Percentiles rank a stretch among this genome's conserved stretches.
Evolutionary conservation across 495 filamentous ascomycete species (phyloP).

Genomic region (Staphylotrichum tortipilum): DNA sequence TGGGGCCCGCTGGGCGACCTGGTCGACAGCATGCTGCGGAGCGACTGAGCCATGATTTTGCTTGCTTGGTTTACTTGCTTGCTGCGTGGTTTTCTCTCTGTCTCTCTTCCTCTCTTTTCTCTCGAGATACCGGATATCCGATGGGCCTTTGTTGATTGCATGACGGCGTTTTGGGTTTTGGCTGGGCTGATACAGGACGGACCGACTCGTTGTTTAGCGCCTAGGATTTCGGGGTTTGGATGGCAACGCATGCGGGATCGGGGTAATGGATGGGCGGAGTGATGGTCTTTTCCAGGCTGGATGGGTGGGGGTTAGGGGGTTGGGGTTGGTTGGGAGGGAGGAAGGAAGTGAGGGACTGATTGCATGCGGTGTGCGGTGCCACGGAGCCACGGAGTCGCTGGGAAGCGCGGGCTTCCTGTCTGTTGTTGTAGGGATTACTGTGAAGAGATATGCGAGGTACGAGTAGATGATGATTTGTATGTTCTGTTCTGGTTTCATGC

Average conservation of each 20-base stretch:
- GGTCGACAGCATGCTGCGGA: slow-evolving; percentile 93
- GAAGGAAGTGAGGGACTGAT: too few relatives aligned
- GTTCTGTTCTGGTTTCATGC: neutral
- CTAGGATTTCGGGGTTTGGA: slow-evolving; percentile 5
- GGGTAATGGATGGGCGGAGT: too few relatives aligned
- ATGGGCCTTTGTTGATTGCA: slow-evolving; percentile 9
- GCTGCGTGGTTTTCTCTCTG: too few relatives aligned
- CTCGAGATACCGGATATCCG: slow-evolving; percentile 5
- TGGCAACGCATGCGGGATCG: slow-evolving; percentile 12
- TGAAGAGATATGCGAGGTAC: slow-evolving; percentile 5
- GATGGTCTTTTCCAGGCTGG: too few relatives aligned
- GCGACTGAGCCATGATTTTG: slow-evolving; percentile 60
- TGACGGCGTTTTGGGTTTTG: slow-evolving; percentile 9
- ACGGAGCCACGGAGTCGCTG: slow-evolving; percentile 6
- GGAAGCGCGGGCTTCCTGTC: slow-evolving; percentile 8
- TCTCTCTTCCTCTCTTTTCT: too few relatives aligned
- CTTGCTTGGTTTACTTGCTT: too few relatives aligned
- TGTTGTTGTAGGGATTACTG: slow-evolving; percentile 8
- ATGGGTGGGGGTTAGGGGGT: neutral
- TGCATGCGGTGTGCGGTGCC: slow-evolving; percentile 12
- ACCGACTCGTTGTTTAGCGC: slow-evolving; percentile 4
- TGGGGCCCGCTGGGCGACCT: slow-evolving; percentile 95
- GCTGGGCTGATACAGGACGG: slow-evolving; percentile 9
- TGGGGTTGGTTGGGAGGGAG: neutral
- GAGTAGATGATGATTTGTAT: too few relatives aligned